Conservation (phyloP, 2,329 filamentous ascomycete genomes). For the Orbilia blumenaviensis region DNA sequence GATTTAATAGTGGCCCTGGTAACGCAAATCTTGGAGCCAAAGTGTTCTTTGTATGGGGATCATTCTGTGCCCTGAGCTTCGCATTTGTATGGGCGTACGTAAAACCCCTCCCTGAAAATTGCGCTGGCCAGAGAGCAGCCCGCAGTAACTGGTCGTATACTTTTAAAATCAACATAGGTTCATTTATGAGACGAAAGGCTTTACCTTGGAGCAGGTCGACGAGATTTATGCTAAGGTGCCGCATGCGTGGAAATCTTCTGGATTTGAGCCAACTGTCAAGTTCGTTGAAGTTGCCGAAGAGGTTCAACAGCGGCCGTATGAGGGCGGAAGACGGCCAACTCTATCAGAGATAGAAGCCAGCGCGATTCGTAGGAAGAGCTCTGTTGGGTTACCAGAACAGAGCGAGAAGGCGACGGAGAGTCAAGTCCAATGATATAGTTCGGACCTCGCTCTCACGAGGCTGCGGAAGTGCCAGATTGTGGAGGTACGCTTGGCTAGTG, state of each 20-base stretch:
- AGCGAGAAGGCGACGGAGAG: background rate
- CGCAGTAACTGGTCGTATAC: background rate
- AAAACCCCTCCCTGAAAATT: background rate
- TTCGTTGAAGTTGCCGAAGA: conserved; percentile 37
- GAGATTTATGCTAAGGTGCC: conserved; percentile 66
- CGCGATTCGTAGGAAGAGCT: background rate
- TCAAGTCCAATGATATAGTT: background rate
- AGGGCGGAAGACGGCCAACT: conserved; percentile 11
- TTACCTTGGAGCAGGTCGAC: conserved; percentile 83
- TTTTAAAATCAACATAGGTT: conserved; percentile 64
- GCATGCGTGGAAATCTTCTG: conserved; percentile 33
- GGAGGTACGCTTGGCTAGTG: background rate
- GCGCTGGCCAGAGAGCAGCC: background rate
- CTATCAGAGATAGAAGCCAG: conserved; percentile 32
- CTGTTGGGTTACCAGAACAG: conserved; percentile 6
- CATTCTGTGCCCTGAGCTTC: conserved; percentile 75
- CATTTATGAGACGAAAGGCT: conserved; percentile 87
- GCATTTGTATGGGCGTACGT: conserved; percentile 71
- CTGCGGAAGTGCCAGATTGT: background rate
- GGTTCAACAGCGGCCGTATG: conserved; percentile 13
- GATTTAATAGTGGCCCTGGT: conserved; percentile 65
- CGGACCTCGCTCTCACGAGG: too few relatives aligned
- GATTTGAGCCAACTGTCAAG: conserved; percentile 26
- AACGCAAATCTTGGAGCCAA: conserved; percentile 70
- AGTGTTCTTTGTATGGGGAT: conserved; percentile 83